Base-by-base conservation (phyloP, 2,329 filamentous ascomycete genomes). In the Colletotrichum gigasporum region DNA sequence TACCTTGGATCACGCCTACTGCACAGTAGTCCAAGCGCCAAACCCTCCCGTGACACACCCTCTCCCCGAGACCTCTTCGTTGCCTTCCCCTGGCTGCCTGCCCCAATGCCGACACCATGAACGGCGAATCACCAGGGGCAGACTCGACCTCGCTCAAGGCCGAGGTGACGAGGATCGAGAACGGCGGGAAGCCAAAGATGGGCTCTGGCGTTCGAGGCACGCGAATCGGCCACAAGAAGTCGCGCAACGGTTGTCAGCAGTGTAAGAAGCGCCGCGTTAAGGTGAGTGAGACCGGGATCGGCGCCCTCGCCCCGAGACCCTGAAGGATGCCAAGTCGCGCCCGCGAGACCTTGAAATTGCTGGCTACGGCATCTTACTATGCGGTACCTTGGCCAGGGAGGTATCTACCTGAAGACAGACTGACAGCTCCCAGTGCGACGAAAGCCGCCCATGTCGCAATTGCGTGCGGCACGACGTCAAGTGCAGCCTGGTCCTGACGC, bases 231-330 rank as follows among this genome's bases (percentile, higher is more conserved):
- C 62, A 64, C 35, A 64, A 64, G 35, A 64, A 64, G 56, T 64
- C 62, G 41, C 41, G 62, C 16, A 64, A 64, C 18, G 62, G 62
- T 5, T 64, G 62, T 11, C 62, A 64, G 35, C 62, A 64, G 56
- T 64, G 56, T 30, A 64, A 64, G 42, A 64, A 61, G 28, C 62
- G 62, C 12, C 62, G 62, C 16, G 62, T 64, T 42, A 64, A 64
- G 56, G 62, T 64, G 26, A 64, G 62, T 54, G 47, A 34, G 28
- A 24, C 30, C 30, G 18, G 20, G 47, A 24, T 20, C 3, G 11
- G 12, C 12, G 9, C 22, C n/a, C 22, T 18, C 11, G 24, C 14
- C 16, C 16, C 11, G 11, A 9, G 24, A 12, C 24, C 5, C 22
- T n/a, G 11, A 34, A 24, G 34, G 18, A 26, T 44, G 18, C 42